These are phyloP conservation scores for Pulveroboletus sp. DNA, from an alignment of 768 basidiomycete genomes.

Conservation along the genomic window DNA sequence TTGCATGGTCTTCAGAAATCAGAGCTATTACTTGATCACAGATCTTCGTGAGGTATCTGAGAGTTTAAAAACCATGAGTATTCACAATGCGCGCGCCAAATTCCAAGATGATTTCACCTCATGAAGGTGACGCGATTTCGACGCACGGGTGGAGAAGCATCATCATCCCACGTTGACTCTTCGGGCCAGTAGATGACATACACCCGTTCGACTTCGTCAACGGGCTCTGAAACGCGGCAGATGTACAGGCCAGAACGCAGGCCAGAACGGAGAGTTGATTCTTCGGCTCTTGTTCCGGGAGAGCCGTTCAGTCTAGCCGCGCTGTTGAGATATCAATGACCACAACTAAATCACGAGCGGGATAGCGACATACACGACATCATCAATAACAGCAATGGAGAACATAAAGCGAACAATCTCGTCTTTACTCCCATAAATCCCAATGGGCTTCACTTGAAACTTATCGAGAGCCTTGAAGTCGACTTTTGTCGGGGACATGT, in stretches of 20 bases:
- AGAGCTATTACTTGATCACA: conserved; percentile 49
- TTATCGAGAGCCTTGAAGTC: conserved; percentile 52
- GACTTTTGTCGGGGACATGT: conserved; percentile 51
- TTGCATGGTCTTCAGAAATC: conserved; percentile 43
- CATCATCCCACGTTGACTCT: conserved; percentile 52
- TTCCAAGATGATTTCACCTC: conserved; percentile 34
- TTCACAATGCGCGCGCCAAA: background rate
- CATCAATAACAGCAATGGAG: conserved; percentile 34
- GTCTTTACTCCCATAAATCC: conserved; percentile 52
- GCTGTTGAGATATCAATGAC: conserved; percentile 7
- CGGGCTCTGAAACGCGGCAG: conserved; percentile 21
- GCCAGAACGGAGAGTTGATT: conserved; percentile 42
- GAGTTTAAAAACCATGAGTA: background rate
- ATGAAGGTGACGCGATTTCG: conserved; percentile 58
- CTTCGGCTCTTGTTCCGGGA: background rate
- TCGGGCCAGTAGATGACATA: conserved; percentile 63
- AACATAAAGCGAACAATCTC: conserved; percentile 47
- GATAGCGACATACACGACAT: conserved; percentile 34
- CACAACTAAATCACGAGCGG: background rate
- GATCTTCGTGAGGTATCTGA: conserved; percentile 56
- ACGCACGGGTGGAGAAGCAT: conserved; percentile 40
- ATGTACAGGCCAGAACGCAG: conserved; percentile 52
- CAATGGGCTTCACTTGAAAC: conserved; percentile 42
- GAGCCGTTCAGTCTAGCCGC: conserved; percentile 7
- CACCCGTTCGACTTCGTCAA: conserved; percentile 18